Evolutionary conservation across 352 stramenopile genomes (phyloP).

Genomic region (Globisporangium nodosum): DNA sequence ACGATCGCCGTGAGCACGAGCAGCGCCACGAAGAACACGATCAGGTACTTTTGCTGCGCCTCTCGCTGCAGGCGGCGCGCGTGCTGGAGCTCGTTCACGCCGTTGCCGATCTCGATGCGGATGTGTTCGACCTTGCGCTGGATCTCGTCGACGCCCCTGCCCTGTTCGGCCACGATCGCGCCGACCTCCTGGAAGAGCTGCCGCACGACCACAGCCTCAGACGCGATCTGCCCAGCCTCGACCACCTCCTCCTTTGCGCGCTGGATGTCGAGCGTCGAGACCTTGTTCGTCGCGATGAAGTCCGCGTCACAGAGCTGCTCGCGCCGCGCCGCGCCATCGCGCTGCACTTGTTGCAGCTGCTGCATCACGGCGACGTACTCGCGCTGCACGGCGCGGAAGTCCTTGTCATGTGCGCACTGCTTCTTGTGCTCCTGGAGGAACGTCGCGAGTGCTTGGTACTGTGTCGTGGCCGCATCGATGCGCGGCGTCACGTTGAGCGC

Average conservation of each 20-base stretch:
- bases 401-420: slow-evolving; percentile 34
- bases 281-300: slow-evolving; percentile 46
- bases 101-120: slow-evolving; percentile 63
- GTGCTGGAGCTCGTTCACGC: slow-evolving; percentile 64
- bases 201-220: slow-evolving; percentile 62
- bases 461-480: slow-evolving; percentile 45
- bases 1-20: slow-evolving; percentile 30
- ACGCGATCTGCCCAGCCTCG: slow-evolving; percentile 52
- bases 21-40: slow-evolving; percentile 3
- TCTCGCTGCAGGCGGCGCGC: slow-evolving; percentile 55
- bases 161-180: slow-evolving; percentile 53
- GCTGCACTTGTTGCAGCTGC: slow-evolving; percentile 60
- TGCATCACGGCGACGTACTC: slow-evolving; percentile 64
- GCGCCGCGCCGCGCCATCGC: slow-evolving; percentile 36
- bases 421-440: slow-evolving; percentile 65
- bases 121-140: slow-evolving; percentile 66
- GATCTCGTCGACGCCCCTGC: slow-evolving; percentile 68
- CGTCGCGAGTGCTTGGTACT: slow-evolving; percentile 55
- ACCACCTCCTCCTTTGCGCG: slow-evolving; percentile 73
- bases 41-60: slow-evolving; percentile 55
- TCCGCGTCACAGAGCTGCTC: slow-evolving; percentile 67
- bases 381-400: slow-evolving; percentile 49
- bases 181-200: slow-evolving; percentile 66
- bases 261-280: slow-evolving; percentile 66
- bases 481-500: slow-evolving; percentile 32